Percentiles rank a stretch among this genome's conserved stretches.
phyloP scores from a whole-genome alignment of 78 protist species.

The Monosiga brevicollis region DNA sequence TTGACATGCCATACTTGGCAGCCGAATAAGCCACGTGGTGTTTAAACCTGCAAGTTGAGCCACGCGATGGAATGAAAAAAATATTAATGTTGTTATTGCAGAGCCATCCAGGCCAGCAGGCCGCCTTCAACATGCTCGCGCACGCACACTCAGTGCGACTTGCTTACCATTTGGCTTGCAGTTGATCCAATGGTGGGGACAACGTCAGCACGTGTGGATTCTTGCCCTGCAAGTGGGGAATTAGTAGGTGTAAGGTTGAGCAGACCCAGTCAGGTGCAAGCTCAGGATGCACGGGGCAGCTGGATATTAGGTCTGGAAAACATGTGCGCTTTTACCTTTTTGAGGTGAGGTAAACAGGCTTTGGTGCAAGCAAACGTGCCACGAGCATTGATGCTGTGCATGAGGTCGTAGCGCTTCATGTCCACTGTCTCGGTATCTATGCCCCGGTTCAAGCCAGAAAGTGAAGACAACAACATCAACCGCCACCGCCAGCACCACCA shows the following conservation, averaged over 20 bases:
- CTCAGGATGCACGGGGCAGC: no score
- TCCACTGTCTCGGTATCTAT: neutral
- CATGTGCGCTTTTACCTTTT: neutral
- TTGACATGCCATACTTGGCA: constrained; percentile 75
- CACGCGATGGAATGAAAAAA: no score
- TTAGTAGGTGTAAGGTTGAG: no score
- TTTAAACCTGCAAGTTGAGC: constrained; percentile 63
- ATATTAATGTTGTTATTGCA: no score
- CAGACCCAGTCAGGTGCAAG: no score
- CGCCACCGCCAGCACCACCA: no score
- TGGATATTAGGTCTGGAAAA: no score
- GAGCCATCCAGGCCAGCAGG: no score
- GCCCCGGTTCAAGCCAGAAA: neutral
- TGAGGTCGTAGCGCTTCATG: constrained; percentile 60
- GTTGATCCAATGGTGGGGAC: constrained; percentile 60
- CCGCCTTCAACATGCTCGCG: no score
- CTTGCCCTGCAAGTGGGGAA: no score
- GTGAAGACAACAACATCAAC: neutral
- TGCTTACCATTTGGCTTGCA: constrained; percentile 28
- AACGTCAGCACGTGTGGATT: constrained; percentile 51
- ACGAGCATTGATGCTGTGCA: constrained; percentile 57
- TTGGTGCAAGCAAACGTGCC: constrained; percentile 61
- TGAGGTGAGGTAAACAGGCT: constrained; percentile 60
- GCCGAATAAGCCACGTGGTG: constrained; percentile 64
- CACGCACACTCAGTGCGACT: no score